Conservation (phyloP, 495 filamentous ascomycete species). For the Podospora didyma region DNA sequence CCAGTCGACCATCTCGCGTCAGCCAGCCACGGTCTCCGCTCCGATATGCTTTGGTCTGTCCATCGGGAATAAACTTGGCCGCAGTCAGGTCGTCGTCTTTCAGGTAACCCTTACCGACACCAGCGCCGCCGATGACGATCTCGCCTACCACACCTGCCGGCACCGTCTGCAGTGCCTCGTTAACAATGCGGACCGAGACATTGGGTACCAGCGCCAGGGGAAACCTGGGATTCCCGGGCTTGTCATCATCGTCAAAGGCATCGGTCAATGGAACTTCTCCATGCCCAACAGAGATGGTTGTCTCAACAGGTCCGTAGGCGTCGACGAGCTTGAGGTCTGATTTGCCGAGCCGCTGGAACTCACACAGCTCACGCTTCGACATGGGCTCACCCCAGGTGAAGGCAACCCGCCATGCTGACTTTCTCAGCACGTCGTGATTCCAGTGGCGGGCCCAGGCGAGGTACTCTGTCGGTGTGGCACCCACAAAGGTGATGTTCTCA, state of each 20-base stretch:
- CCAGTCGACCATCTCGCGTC: slow-evolving; percentile 32
- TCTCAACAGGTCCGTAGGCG: slow-evolving; percentile 33
- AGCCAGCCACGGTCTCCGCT: slow-evolving; percentile 40
- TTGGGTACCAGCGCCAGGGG: slow-evolving; percentile 19
- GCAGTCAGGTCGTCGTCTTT: slow-evolving; percentile 15
- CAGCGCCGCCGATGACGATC: slow-evolving; percentile 35
- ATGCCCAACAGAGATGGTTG: slow-evolving; percentile 1
- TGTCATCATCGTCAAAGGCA: neutral
- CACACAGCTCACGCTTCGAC: slow-evolving; percentile 1
- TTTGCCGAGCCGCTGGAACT: slow-evolving; percentile 14
- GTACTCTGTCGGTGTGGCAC: slow-evolving; percentile 24
- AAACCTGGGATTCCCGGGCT: neutral
- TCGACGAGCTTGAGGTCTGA: slow-evolving; percentile 21
- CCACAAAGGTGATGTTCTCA: slow-evolving; percentile 23
- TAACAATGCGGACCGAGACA: slow-evolving; percentile 41
- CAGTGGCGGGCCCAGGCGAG: slow-evolving; percentile 18
- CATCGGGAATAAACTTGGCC: slow-evolving; percentile 33
- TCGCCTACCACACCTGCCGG: slow-evolving; percentile 32
- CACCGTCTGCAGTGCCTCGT: slow-evolving; percentile 35
- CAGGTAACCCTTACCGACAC: slow-evolving; percentile 34
- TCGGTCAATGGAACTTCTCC: neutral
- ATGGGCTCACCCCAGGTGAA: slow-evolving; percentile 24
- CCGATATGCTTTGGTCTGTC: slow-evolving; percentile 31
- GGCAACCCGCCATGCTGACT: slow-evolving; percentile 22
- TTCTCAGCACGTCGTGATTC: neutral